These are phyloP conservation scores for Fusarium cyanostomum DNA, from an alignment of 2,329 filamentous ascomycete genomes.

Conservation along the genomic window DNA sequence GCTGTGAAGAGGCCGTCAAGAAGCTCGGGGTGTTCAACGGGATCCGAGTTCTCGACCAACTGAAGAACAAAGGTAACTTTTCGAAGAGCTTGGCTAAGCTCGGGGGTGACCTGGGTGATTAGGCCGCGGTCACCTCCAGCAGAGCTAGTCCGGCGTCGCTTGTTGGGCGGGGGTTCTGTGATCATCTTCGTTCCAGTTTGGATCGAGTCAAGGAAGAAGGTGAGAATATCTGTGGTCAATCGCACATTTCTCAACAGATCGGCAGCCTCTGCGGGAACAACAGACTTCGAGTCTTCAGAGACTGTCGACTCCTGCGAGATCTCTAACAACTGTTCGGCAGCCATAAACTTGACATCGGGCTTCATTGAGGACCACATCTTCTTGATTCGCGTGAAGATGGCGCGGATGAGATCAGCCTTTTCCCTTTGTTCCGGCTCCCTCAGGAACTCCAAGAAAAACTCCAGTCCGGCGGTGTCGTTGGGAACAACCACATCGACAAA, in stretches of 20 bases:
- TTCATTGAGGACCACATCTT: conserved; percentile 79
- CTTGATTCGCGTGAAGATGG: conserved; percentile 74
- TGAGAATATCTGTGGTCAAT: conserved; percentile 77
- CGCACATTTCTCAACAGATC: conserved; percentile 78
- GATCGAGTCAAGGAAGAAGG: conserved; percentile 77
- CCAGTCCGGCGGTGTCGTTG: conserved; percentile 62
- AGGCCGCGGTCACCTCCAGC: conserved; percentile 71
- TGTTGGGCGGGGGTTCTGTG: conserved; percentile 76
- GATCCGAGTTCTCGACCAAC: conserved; percentile 82
- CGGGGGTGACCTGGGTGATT: conserved; percentile 69
- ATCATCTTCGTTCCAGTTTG: conserved; percentile 78
- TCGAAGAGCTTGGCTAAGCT: conserved; percentile 73
- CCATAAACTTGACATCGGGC: conserved; percentile 65
- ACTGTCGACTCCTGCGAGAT: conserved; percentile 60
- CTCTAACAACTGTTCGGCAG: conserved; percentile 71
- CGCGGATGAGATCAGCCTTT: conserved; percentile 64
- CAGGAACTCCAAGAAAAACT: conserved; percentile 60
- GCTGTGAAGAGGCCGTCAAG: conserved; percentile 83
- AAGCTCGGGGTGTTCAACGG: conserved; percentile 78
- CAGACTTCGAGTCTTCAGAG: conserved; percentile 46
- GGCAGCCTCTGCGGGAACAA: conserved; percentile 68
- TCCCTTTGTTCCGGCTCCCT: conserved; percentile 52
- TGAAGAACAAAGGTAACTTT: conserved; percentile 89
- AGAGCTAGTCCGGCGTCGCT: conserved; percentile 81
- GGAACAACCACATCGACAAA: conserved; percentile 63